Base-by-base conservation (phyloP, 345 rosid genomes). In the Bruguiera sexangula region DNA sequence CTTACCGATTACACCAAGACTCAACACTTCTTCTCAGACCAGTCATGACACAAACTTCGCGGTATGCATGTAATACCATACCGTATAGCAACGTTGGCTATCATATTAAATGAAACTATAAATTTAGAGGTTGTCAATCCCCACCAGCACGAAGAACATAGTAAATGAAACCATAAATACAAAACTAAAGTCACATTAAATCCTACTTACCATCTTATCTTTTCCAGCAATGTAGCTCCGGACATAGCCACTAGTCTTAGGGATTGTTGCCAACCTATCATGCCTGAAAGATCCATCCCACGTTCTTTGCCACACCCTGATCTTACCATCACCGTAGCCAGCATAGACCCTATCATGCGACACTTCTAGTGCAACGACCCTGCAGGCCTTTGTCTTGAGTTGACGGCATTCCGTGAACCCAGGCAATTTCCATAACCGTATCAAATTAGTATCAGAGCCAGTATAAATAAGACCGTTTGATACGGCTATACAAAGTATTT, bases 351-450 rank as follows among this genome's bases (percentile, higher is more conserved):
- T 66, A 10, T 82, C 78, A 27, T 66, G 73, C 19, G 83, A 72
- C 11, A 78, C 86, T 2, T 75, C 71, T 18, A 84, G 30, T 0
- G 85, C 84, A 39, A 86, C 81, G 6, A 76, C 87, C 39, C 65
- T 66, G 37, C 60, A 46, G 2, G 84, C 73, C 74, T 72, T 84
- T 13, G 82, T 80, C 84, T 78, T 84, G 0, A 86, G 79, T 36
- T 60, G 81, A 10, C 80, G 83, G 8, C 88, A 84, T 68, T 84
- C 91, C 0, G 68, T 56, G 43, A 84, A 80, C 80, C 80, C 87
- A 0, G 87, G 88, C 43, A 82, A 30, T 78, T 74, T 84, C 88
- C 87, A 84, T 8, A 80, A 66, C 43, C 88, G 68, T 30, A 86
- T 78, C 59, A 76, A 43, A 31, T 81, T 84, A 37, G 78, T 48